Conservation (phyloP, 169 alveolate species). For the Besnoitia besnoiti region DNA sequence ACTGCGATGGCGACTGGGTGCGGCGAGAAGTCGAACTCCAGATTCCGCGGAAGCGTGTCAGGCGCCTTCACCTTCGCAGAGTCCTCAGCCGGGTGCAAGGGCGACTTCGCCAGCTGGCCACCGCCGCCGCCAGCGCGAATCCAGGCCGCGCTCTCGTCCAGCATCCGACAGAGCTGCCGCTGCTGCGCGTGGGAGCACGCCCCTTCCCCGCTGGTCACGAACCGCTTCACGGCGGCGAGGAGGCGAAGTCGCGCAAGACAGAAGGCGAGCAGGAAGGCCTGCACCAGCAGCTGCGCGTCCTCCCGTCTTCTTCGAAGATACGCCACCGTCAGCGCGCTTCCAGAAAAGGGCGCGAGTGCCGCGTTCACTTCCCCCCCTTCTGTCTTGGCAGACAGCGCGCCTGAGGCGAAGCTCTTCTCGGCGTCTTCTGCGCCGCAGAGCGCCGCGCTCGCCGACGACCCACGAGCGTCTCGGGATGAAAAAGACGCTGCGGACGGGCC, state of each 20-base stretch:
- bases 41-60: background rate
- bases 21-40: background rate
- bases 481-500: background rate
- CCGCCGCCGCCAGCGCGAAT: background rate
- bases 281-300: conserved; percentile 11
- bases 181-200: background rate
- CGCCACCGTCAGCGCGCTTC: background rate
- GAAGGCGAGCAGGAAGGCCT: conserved; percentile 5
- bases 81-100: background rate
- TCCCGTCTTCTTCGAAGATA: conserved; percentile 6
- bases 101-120: background rate
- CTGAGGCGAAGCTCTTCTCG: background rate
- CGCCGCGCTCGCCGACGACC: background rate
- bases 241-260: background rate
- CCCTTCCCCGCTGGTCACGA: conserved; percentile 1
- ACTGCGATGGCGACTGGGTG: conserved; percentile 31
- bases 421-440: background rate
- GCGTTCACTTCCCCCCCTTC: too few relatives aligned
- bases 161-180: background rate
- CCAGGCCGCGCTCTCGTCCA: background rate
- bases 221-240: background rate
- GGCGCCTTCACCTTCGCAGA: background rate
- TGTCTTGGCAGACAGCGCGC: too few relatives aligned
- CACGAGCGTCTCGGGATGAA: background rate
- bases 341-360: background rate